Evolutionary conservation across 306 rosid species (phyloP).

Genomic region (Trichosanthes cucumerina): DNA sequence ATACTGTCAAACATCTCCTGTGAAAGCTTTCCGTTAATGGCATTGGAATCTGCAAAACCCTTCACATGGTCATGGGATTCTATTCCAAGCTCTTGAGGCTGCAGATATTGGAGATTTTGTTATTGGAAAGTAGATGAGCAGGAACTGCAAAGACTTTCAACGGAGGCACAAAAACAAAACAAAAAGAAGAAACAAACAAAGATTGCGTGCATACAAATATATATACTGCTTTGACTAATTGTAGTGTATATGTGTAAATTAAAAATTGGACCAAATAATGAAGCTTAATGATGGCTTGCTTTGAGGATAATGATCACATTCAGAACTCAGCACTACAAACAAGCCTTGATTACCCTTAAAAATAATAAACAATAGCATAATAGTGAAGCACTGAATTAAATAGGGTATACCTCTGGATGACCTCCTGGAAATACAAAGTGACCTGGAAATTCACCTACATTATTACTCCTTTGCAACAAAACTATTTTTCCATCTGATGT

Average conservation of each 20-base stretch:
- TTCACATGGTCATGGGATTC: conserved; percentile 32
- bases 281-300: not conserved
- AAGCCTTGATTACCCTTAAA: not conserved
- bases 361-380: not conserved
- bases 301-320: not conserved
- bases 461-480: conserved; percentile 66
- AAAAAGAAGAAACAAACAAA: not conserved
- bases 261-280: conserved; percentile 6
- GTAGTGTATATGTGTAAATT: not conserved
- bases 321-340: not conserved
- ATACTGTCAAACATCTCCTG: conserved; percentile 85
- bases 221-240: not conserved
- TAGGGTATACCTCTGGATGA: conserved; percentile 75
- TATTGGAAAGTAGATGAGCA: not conserved
- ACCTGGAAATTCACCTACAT: conserved; percentile 94
- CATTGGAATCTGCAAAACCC: conserved; percentile 33
- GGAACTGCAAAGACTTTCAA: not conserved
- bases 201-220: not conserved
- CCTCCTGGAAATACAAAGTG: conserved; percentile 94
- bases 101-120: conserved; percentile 22
- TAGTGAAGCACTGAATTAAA: not conserved
- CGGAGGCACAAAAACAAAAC: conserved; percentile 1
- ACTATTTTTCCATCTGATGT: conserved; percentile 66
- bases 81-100: conserved; percentile 81
- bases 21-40: conserved; percentile 37